phyloP scores from a whole-genome alignment of 306 rosid genomes.

The Gleditsia sinensis region DNA sequence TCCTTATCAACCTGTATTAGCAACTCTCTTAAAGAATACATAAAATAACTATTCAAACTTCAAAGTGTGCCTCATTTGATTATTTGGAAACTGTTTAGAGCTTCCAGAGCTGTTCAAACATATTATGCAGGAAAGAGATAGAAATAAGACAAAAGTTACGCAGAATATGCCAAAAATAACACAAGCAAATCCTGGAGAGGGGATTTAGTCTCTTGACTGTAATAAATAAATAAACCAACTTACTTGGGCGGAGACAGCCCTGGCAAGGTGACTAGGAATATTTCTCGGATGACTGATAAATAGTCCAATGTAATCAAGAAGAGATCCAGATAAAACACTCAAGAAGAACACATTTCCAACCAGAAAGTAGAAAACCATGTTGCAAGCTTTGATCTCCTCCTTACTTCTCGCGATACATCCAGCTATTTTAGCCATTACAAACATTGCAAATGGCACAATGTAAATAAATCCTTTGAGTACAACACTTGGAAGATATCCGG shows the following conservation, averaged over 20 bases:
- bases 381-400: slow-evolving; percentile 91
- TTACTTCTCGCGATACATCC: slow-evolving; percentile 83
- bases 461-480: slow-evolving; percentile 79
- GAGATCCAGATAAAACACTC: slow-evolving; percentile 89
- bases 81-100: not conserved
- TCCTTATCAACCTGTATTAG: too few species aligned
- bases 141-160: not conserved
- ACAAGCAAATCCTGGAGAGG: too few species aligned
- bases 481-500: slow-evolving; percentile 91
- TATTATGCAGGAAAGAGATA: not conserved
- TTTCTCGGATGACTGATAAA: slow-evolving; percentile 64
- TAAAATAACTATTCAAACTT: not conserved
- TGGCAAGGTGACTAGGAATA: slow-evolving; percentile 75
- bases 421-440: slow-evolving; percentile 81
- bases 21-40: not conserved
- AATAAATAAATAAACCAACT: too few species aligned
- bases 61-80: not conserved
- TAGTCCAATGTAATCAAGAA: slow-evolving; percentile 76
- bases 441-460: slow-evolving; percentile 81
- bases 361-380: slow-evolving; percentile 91
- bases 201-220: too few species aligned
- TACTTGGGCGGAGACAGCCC: slow-evolving; percentile 84
- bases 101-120: slow-evolving; percentile 4
- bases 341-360: slow-evolving; percentile 90
- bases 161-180: slow-evolving; percentile 4